phyloP scores from a whole-genome alignment of 768 basidiomycete species.

The Suillus paluster region DNA sequence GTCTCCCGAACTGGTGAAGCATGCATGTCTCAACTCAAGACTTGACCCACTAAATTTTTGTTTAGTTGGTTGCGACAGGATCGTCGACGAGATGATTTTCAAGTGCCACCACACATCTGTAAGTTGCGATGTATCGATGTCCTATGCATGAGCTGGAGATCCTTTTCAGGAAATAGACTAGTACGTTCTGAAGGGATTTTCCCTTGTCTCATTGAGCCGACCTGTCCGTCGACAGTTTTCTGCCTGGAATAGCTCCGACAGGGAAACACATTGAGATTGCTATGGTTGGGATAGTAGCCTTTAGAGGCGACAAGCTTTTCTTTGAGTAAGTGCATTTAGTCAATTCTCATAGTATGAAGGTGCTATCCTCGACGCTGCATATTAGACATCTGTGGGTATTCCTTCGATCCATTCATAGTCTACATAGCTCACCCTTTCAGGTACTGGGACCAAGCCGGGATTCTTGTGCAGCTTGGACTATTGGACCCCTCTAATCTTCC shows the following conservation, averaged over 20 bases:
- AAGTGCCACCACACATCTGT: conserved; percentile 45
- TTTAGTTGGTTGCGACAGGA: conserved; percentile 45
- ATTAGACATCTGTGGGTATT: conserved; percentile 34
- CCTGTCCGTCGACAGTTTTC: conserved; percentile 17
- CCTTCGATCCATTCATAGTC: not conserved
- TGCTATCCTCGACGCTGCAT: not conserved
- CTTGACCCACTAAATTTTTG: conserved; percentile 3
- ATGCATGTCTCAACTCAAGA: conserved; percentile 10
- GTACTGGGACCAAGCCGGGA: conserved; percentile 55
- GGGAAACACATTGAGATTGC: conserved; percentile 46
- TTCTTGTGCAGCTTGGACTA: conserved; percentile 48
- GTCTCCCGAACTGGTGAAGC: conserved; percentile 44
- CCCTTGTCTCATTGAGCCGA: not conserved
- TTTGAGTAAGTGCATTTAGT: conserved; percentile 44
- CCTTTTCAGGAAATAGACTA: conserved; percentile 45
- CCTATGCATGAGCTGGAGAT: not conserved
- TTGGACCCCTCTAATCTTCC: conserved; percentile 37
- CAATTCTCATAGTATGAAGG: not conserved
- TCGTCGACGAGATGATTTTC: conserved; percentile 54
- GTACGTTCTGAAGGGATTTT: conserved; percentile 23
- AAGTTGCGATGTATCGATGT: conserved; percentile 5
- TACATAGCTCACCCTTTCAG: conserved; percentile 22
- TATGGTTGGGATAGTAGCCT: conserved; percentile 48
- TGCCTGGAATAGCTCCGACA: conserved; percentile 41
- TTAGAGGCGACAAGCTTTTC: conserved; percentile 53